Conservation (phyloP, 2,329 filamentous ascomycete species). For the Beauveria caledonica region DNA sequence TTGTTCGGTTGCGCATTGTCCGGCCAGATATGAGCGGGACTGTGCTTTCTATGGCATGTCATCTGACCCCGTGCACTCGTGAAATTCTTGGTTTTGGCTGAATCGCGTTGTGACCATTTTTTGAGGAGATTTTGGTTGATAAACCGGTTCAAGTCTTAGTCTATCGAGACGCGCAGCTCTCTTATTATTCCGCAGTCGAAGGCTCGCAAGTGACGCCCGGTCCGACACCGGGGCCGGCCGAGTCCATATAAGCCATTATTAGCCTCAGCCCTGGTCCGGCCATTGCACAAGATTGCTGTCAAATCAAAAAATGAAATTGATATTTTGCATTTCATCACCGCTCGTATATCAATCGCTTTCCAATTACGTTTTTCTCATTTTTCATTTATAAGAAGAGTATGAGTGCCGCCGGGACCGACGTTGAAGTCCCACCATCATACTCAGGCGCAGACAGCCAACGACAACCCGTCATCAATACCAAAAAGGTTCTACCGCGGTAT, state of each 20-base stretch:
- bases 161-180: neutral
- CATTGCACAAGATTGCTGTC: too few species aligned
- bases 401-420: too few species aligned
- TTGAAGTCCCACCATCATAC: conserved; percentile 17
- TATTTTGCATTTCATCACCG: too few species aligned
- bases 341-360: too few species aligned
- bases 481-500: neutral
- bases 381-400: too few species aligned
- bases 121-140: neutral
- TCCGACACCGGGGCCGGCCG: neutral
- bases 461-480: too few species aligned
- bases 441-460: neutral
- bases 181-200: neutral
- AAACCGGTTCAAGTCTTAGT: neutral
- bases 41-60: too few species aligned
- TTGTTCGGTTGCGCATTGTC: too few species aligned
- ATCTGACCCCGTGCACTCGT: neutral
- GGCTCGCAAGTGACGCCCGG: neutral
- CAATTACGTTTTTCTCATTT: neutral
- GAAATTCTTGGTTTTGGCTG: neutral
- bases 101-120: neutral
- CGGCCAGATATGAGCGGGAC: too few species aligned
- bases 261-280: neutral
- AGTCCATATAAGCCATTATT: neutral
- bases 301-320: too few species aligned